Evolutionary conservation across 495 filamentous ascomycete genomes (phyloP).

Genomic region (Massariosphaeria phaeospora): DNA sequence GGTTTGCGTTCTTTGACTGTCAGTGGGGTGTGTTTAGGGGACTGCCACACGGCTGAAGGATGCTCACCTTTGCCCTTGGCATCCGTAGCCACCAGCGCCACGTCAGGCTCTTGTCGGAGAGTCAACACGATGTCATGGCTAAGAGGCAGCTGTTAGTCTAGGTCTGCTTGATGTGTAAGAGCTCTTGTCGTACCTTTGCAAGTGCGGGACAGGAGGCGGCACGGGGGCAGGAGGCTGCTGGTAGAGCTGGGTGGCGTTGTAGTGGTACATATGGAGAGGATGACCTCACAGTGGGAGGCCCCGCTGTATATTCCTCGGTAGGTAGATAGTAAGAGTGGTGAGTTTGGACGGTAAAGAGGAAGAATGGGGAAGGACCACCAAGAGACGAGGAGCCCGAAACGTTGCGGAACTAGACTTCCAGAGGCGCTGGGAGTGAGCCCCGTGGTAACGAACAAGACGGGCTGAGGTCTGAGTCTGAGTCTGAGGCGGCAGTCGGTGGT

Average conservation of each 20-base stretch:
- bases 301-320: not conserved
- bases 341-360: too few relatives aligned
- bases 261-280: slow-evolving; percentile 9
- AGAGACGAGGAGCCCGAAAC: too few relatives aligned
- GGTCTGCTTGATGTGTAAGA: slow-evolving; percentile 2
- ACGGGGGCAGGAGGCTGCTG: too few relatives aligned
- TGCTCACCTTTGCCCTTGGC: slow-evolving; percentile 40
- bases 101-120: slow-evolving; percentile 37
- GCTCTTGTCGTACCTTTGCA: slow-evolving; percentile 24
- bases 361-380: too few relatives aligned
- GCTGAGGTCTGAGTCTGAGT: too few relatives aligned
- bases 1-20: slow-evolving; percentile 72
- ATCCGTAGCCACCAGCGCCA: slow-evolving; percentile 34
- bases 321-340: too few relatives aligned
- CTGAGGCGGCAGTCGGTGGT: too few relatives aligned
- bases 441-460: too few relatives aligned
- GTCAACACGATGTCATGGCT: slow-evolving; percentile 1
- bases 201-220: slow-evolving; percentile 6
- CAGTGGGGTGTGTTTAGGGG: not conserved
- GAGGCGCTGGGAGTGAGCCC: too few relatives aligned
- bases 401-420: too few relatives aligned
- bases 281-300: not conserved
- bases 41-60: not conserved
- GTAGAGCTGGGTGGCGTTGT: slow-evolving; percentile 3
- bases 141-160: not conserved